These are phyloP conservation scores for Flammula alnicola DNA, from an alignment of 1,284 basidiomycete genomes.

Conservation along the genomic window DNA sequence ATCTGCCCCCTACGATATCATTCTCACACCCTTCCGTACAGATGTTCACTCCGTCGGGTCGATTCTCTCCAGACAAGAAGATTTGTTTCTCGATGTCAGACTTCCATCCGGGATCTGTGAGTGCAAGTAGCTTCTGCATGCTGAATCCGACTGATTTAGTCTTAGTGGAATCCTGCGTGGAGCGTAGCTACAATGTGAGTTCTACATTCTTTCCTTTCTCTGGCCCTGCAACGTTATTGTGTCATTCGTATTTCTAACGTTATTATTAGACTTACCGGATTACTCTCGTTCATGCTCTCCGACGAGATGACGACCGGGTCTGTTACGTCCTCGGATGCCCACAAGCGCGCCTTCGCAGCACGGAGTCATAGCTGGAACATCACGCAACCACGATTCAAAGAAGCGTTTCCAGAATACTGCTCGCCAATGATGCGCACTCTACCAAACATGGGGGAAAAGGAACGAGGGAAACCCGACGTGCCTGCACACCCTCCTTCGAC, in stretches of 20 bases:
- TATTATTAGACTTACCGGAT: constrained; percentile 94
- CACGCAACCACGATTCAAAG: constrained; percentile 78
- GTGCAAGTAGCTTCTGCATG: constrained; percentile 34
- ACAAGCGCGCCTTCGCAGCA: constrained; percentile 79
- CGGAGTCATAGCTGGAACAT: constrained; percentile 89
- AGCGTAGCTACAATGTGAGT: constrained; percentile 90
- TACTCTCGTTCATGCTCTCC: constrained; percentile 94
- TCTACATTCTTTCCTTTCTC: constrained; percentile 5
- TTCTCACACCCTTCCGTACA: constrained; percentile 39
- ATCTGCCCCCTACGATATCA: neutral
- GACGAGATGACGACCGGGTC: constrained; percentile 97
- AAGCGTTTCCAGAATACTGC: constrained; percentile 87
- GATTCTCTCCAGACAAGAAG: constrained; percentile 92
- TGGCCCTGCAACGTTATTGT: neutral
- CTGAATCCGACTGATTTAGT: constrained; percentile 8
- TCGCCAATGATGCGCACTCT: constrained; percentile 68
- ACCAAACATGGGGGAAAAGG: constrained; percentile 88
- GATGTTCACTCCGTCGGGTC: constrained; percentile 94
- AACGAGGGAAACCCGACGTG: constrained; percentile 55
- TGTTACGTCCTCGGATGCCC: constrained; percentile 78
- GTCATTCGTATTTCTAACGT: too few species aligned
- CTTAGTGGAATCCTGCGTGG: constrained; percentile 91
- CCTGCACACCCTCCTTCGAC: constrained; percentile 10
- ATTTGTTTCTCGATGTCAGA: constrained; percentile 98
- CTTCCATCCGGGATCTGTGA: constrained; percentile 87